Evolutionary conservation across 2,329 filamentous ascomycete genomes (phyloP).

Genomic region (Fusarium phyllophilum): DNA sequence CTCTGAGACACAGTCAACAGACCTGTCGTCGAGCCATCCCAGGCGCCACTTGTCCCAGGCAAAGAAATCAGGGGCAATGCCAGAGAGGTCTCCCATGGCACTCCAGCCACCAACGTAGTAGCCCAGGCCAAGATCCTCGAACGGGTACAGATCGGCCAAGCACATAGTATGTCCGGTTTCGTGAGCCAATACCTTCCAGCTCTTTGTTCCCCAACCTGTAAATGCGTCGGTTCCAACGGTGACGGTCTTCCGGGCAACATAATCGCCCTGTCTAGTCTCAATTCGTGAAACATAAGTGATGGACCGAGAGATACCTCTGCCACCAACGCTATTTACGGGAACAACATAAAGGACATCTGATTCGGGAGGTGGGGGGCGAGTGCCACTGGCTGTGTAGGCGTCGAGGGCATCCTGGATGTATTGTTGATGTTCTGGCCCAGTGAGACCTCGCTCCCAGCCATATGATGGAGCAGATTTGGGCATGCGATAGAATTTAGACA

Average conservation of each 20-base stretch:
- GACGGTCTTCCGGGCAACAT: conserved; percentile 41
- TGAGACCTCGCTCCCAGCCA: conserved; percentile 21
- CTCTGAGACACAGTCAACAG: conserved; percentile 48
- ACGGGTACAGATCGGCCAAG: conserved; percentile 51
- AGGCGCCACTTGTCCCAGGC: conserved; percentile 54
- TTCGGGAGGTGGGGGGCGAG: conserved; percentile 4
- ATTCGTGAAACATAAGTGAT: neutral
- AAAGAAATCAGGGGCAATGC: conserved; percentile 50
- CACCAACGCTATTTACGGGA: conserved; percentile 10
- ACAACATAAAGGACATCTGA: conserved; percentile 35
- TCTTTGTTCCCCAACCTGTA: conserved; percentile 45
- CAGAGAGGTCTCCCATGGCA: conserved; percentile 50
- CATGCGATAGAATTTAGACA: conserved; percentile 43
- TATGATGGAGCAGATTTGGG: conserved; percentile 43
- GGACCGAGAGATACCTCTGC: conserved; percentile 6
- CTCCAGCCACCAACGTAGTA: conserved; percentile 52
- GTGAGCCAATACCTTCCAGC: conserved; percentile 46
- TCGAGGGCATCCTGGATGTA: conserved; percentile 34
- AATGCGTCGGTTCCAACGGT: conserved; percentile 48
- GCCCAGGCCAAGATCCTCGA: conserved; percentile 31
- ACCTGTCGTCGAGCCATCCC: conserved; percentile 49
- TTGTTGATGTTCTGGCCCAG: conserved; percentile 8
- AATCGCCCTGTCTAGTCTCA: neutral
- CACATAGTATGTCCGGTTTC: conserved; percentile 53
- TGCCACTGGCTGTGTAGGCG: conserved; percentile 20